phyloP scores from a whole-genome alignment of 179 eudicot species.

The Patellifolia procumbens region DNA sequence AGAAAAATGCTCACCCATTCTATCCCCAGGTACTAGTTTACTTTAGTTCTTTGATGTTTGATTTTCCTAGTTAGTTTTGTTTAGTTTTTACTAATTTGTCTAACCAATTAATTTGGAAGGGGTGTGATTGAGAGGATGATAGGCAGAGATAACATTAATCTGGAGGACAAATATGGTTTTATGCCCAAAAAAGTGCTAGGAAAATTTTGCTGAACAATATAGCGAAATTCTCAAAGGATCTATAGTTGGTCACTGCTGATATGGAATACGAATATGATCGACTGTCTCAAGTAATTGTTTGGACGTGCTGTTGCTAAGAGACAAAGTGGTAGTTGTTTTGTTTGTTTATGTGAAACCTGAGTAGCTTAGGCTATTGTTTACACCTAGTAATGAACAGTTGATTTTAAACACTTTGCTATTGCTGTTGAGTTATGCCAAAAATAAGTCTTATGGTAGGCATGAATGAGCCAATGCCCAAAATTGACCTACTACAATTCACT shows the following conservation, averaged over 20 bases:
- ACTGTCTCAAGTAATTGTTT: neutral
- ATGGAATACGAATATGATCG: too few relatives aligned
- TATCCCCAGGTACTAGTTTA: slow-evolving; percentile 82
- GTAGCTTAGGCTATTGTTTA: neutral
- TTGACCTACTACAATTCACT: neutral
- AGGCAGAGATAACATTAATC: neutral
- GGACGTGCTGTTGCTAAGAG: neutral
- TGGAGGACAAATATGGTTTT: neutral
- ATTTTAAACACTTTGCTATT: neutral
- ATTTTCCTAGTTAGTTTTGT: neutral
- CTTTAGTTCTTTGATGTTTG: slow-evolving; percentile 2
- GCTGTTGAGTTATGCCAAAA: neutral
- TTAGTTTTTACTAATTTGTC: neutral
- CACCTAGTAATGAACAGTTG: neutral
- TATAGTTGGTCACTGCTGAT: neutral
- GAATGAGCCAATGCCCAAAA: neutral
- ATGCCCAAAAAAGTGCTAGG: too few relatives aligned
- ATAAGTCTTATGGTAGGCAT: neutral
- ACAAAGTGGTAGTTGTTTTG: neutral
- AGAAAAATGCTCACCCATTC: slow-evolving; percentile 51
- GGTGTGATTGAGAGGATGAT: neutral
- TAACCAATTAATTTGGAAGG: neutral
- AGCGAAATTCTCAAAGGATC: too few relatives aligned
- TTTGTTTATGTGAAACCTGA: neutral
- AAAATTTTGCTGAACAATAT: too few relatives aligned